Evolutionary conservation across 2,329 filamentous ascomycete species (phyloP), one percentile per base, ranked within the genome.

Genomic region (Ilyonectria robusta): DNA sequence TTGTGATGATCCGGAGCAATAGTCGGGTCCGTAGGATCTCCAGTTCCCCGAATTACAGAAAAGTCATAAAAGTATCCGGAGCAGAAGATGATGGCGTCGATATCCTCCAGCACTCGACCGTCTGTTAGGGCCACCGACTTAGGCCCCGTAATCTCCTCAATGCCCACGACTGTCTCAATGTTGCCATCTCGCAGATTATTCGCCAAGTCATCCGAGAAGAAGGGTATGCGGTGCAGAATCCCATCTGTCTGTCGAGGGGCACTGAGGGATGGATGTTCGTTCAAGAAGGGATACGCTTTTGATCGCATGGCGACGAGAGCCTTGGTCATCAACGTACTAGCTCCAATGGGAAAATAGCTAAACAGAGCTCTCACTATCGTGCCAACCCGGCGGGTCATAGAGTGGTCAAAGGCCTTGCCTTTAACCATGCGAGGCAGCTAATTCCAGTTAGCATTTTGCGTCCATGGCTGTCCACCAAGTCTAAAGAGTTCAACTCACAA

Each of bases 391-490:
- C 78, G 78, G 40, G 75, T 82, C 53, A 80, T 59, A 40, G 61
- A 54, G 17, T 81, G 78, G 63, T 82, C 81, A 6, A 72, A 74
- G 2, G 81, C 79, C 5, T 70, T 75, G 44, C 81, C 80, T 11
- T 82, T 78, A 19, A 76, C 19, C 31, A 70, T 50, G 31, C 72
- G 71, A 46, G 76, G 76, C 26, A 79, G 61, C 74, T 76, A 9
- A 8, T 6, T 2, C n/a, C 17, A 26, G 46, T 75, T 15, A 75
- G 64, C 17, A 13, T 8, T 4, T n/a, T 17, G 26, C 13, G 7
- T 8, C 17, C 3, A 33, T 37, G 58, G 13, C 6, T 6, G n/a
- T 23, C 4, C 7, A 29, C 6, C n/a, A 17, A 2, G 7, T 21
- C 2, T 29, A 6, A 31, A 23, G 17, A 19, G 26, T 19, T 42